phyloP scores from a whole-genome alignment of 1,284 basidiomycete genomes.

The Cryptococcus amylolentus region DNA sequence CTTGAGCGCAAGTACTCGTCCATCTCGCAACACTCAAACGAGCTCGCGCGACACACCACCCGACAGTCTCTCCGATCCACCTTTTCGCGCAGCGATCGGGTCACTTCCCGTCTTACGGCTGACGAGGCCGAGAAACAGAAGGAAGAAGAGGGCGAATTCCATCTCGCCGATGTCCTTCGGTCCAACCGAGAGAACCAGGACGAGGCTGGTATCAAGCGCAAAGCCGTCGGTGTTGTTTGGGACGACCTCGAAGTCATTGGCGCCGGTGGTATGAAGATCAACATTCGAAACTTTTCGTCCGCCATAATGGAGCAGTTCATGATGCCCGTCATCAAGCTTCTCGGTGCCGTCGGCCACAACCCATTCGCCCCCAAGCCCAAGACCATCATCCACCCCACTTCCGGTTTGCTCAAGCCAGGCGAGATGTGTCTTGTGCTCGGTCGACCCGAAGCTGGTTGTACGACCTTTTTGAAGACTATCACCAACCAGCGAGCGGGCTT shows the following conservation, averaged over 20 bases:
- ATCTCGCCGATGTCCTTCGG: conserved; percentile 67
- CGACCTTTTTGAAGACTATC: conserved; percentile 55
- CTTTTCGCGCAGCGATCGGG: conserved; percentile 19
- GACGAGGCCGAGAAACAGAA: conserved; percentile 38
- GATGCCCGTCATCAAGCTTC: conserved; percentile 43
- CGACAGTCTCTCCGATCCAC: conserved; percentile 23
- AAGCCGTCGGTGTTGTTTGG: conserved; percentile 65
- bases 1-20: conserved; percentile 42
- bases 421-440: conserved; percentile 58
- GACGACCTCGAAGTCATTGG: conserved; percentile 61
- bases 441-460: conserved; percentile 51
- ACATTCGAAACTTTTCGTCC: conserved; percentile 55
- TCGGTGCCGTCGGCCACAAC: conserved; percentile 39
- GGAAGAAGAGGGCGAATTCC: conserved; percentile 34
- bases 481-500: conserved; percentile 56
- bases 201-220: conserved; percentile 70
- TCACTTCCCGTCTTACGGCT: conserved; percentile 16
- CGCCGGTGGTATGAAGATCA: conserved; percentile 63
- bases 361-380: conserved; percentile 54
- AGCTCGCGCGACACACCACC: conserved; percentile 31
- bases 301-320: conserved; percentile 52
- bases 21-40: conserved; percentile 38
- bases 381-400: conserved; percentile 55
- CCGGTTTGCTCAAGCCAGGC: conserved; percentile 68
- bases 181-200: conserved; percentile 65